Conservation (phyloP, 495 filamentous ascomycete genomes). For the Aeminium ludgeri region DNA sequence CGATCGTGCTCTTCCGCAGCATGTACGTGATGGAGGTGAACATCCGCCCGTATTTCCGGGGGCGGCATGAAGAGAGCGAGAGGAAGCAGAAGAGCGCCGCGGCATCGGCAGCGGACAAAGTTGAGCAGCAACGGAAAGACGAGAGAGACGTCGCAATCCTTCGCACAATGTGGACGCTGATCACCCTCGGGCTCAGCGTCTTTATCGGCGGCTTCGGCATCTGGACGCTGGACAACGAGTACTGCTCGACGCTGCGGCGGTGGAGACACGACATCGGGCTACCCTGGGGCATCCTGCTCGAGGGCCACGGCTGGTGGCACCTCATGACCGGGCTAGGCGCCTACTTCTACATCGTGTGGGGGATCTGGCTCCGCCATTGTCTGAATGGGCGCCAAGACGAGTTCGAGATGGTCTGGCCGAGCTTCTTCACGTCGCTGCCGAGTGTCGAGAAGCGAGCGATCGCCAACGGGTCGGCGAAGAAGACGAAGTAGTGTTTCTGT, state of each 20-base stretch:
- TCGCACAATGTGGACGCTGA: conserved; percentile 60
- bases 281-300: conserved; percentile 79
- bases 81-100: conserved; percentile 22
- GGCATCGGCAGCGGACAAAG: conserved; percentile 11
- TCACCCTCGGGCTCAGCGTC: conserved; percentile 48
- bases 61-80: conserved; percentile 12
- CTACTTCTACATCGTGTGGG: conserved; percentile 69
- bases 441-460: conserved; percentile 33
- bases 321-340: conserved; percentile 51
- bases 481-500: conserved; percentile 18
- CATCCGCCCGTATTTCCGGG: conserved; percentile 38
- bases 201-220: conserved; percentile 75
- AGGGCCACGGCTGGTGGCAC: conserved; percentile 96
- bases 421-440: conserved; percentile 44
- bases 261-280: conserved; percentile 61
- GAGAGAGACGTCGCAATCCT: conserved; percentile 41
- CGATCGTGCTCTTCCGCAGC: conserved; percentile 55
- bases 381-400: conserved; percentile 62
- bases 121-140: conserved; percentile 29
- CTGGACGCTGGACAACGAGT: conserved; percentile 76
- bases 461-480: conserved; percentile 29
- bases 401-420: conserved; percentile 58
- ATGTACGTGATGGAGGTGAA: conserved; percentile 83
- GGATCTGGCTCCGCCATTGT: conserved; percentile 70
- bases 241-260: conserved; percentile 49